Evolutionary conservation across 1,139 yeast genomes (phyloP), one percentile per base, ranked within the genome.

Genomic region (Hemisphaericaspora xylanilytica): DNA sequence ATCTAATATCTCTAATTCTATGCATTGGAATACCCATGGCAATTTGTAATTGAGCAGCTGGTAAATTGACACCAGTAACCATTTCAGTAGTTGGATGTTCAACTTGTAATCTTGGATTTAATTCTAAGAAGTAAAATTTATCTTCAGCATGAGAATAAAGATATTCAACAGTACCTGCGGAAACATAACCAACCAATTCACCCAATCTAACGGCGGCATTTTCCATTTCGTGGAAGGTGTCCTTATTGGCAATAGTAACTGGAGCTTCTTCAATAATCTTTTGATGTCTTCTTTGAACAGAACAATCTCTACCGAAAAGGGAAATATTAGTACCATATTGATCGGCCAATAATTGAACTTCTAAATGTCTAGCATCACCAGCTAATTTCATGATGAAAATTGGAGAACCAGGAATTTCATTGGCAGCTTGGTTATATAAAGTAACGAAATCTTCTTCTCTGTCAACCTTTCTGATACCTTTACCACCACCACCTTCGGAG

Each of bases 61-160:
- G 98, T 61, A 92, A 76, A 61, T 92, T 92, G 40, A 92, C 97
- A 50, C 98, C 98, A 20, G 96, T 85, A 41, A 88, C 98, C 98
- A 92, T 92, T 72, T 92, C 98, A 31, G 98, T 92, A 38, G 98
- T 92, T 55, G 98, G 98, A 75, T 92, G 98, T 75, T 92, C 98
- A 48, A 92, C 98, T 74, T 92, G 98, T 61, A 92, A 77, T 75
- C 98, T 85, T 55, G 98, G 98, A 65, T 92, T 92, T 61, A 92
- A 77, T 70, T 92, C 98, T 62, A 92, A 76, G 64, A 92, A 92
- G 74, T 89, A 92, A 63, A 90, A 92, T 63, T 90, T 89, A 65
- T 90, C 92, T 50, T 92, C 97, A 40, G 86, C 80, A 61, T 89
- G 92, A 15, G 97, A 88, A 63, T 92, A 92, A 55, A 92, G 77